phyloP scores from a whole-genome alignment of 2,329 filamentous ascomycete species.

The Penicillium polonicum region DNA sequence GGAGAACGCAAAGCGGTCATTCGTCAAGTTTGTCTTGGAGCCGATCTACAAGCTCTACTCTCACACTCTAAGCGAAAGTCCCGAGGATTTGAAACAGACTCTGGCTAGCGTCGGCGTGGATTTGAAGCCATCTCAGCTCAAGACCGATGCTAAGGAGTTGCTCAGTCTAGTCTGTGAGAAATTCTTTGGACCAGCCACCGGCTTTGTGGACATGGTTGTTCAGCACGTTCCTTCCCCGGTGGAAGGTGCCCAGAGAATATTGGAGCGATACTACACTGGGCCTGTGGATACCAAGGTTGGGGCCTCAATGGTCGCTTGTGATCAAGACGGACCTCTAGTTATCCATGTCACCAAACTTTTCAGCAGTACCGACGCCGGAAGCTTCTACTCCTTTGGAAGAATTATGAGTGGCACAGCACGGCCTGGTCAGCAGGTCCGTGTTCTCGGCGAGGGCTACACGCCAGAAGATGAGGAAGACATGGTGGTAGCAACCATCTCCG shows the following conservation, averaged over 20 bases:
- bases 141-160: conserved; percentile 82
- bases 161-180: conserved; percentile 88
- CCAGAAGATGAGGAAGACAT: conserved; percentile 98
- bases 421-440: conserved; percentile 78
- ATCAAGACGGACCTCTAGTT: conserved; percentile 88
- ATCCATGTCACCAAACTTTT: conserved; percentile 92
- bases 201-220: conserved; percentile 94
- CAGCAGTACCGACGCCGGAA: conserved; percentile 84
- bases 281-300: conserved; percentile 80
- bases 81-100: conserved; percentile 77
- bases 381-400: conserved; percentile 84
- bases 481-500: conserved; percentile 77
- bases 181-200: conserved; percentile 86
- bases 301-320: conserved; percentile 74
- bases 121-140: conserved; percentile 90
- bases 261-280: conserved; percentile 89
- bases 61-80: conserved; percentile 87
- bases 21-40: conserved; percentile 92
- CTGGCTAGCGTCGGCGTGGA: conserved; percentile 76
- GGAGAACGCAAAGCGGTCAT: conserved; percentile 76
- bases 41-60: conserved; percentile 98
- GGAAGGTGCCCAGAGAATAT: conserved; percentile 70
- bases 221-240: conserved; percentile 84
- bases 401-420: conserved; percentile 89
- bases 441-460: conserved; percentile 92